phyloP scores from a whole-genome alignment of 139 green algal species.

The Choricystis sp. region DNA sequence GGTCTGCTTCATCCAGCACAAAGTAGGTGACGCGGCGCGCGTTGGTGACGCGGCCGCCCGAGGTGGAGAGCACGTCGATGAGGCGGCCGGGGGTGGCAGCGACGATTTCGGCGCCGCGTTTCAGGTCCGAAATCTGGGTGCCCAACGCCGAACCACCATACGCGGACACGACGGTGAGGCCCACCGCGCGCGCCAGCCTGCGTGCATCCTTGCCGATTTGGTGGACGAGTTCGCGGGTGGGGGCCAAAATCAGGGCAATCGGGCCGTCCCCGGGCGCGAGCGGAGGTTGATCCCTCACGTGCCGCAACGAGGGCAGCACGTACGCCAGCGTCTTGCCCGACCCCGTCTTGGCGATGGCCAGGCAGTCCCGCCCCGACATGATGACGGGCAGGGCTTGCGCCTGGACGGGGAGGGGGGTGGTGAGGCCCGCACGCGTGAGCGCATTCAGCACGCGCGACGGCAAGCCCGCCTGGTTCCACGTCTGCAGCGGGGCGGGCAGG shows the following conservation, averaged over 20 bases:
- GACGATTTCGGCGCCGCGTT: constrained; percentile 74
- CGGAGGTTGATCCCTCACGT: constrained; percentile 85
- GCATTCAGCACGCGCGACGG: constrained; percentile 52
- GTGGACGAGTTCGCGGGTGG: constrained; percentile 81
- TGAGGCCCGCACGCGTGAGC: constrained; percentile 54
- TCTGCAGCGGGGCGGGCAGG: constrained; percentile 67
- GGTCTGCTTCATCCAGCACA: constrained; percentile 91
- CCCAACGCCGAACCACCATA: constrained; percentile 82
- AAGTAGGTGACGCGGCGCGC: constrained; percentile 86
- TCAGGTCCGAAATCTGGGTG: constrained; percentile 87
- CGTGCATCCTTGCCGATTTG: constrained; percentile 68
- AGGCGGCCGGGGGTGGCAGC: constrained; percentile 92
- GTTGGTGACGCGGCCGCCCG: constrained; percentile 86
- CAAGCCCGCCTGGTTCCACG: constrained; percentile 75
- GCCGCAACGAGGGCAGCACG: constrained; percentile 87
- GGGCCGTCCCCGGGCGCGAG: constrained; percentile 62
- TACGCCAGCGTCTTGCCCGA: constrained; percentile 95
- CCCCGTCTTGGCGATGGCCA: constrained; percentile 96
- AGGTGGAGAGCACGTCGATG: constrained; percentile 92
- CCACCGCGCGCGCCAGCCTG: constrained; percentile 47
- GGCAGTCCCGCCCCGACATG: constrained; percentile 92
- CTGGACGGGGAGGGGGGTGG: constrained; percentile 84
- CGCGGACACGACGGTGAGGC: constrained; percentile 49
- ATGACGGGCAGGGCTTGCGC: constrained; percentile 89
- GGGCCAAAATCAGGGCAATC: constrained; percentile 86